Percentiles rank a stretch among this genome's conserved stretches.
Evolutionary conservation across 257 asterid species (phyloP).

Genomic region (Lavandula angustifolia): DNA sequence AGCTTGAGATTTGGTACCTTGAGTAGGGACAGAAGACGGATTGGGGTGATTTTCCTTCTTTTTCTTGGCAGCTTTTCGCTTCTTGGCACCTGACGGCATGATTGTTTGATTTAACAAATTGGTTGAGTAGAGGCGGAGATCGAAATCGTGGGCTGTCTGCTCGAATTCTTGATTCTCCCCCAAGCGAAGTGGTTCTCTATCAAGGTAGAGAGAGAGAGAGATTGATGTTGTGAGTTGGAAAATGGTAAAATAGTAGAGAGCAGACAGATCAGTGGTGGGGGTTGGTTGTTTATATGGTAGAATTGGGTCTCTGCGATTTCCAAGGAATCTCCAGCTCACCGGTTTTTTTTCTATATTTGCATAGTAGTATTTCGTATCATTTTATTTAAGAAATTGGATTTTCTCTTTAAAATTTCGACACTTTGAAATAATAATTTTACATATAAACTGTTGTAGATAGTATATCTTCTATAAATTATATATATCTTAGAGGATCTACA

Average conservation of each 20-base stretch:
- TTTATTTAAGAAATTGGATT: no score
- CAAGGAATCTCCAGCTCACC: slow-evolving; percentile 14
- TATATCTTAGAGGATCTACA: no score
- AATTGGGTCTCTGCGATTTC: slow-evolving; percentile 15
- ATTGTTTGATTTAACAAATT: slow-evolving; percentile 19
- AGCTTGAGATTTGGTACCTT: slow-evolving; percentile 36
- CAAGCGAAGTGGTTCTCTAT: slow-evolving; percentile 15
- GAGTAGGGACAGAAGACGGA: slow-evolving; percentile 33
- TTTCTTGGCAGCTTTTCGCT: slow-evolving; percentile 68
- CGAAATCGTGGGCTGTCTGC: slow-evolving; percentile 30
- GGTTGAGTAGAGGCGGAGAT: slow-evolving; percentile 16
- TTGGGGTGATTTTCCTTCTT: slow-evolving; percentile 47
- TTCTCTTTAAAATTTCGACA: no score
- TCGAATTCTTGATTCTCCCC: slow-evolving; percentile 19
- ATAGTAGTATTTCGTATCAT: no score
- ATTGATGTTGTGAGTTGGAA: not conserved
- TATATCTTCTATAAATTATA: no score
- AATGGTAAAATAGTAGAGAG: slow-evolving; percentile 21
- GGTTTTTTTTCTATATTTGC: not conserved
- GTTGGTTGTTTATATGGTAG: slow-evolving; percentile 29
- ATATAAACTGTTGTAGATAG: no score
- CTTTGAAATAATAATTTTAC: no score
- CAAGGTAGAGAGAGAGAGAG: slow-evolving; percentile 16
- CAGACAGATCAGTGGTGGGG: slow-evolving; percentile 40
- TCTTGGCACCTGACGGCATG: slow-evolving; percentile 80